Base-by-base conservation (phyloP, 192 early-diverging fungal genomes). In the Gaertneriomyces semiglobifer region DNA sequence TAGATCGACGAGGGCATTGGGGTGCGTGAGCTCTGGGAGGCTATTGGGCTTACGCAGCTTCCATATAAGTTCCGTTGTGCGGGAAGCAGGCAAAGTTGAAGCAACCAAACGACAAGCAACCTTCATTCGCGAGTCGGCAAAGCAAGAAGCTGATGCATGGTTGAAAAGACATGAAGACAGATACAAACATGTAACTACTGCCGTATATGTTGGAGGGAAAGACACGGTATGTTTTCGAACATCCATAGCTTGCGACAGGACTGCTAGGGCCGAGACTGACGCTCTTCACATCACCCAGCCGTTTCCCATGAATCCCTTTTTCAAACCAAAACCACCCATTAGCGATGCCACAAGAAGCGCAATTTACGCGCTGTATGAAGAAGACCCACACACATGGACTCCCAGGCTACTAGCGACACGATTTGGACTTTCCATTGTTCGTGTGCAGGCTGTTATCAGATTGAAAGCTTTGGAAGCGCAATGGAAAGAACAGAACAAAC, bases 281-380 rank as follows among this genome's bases (percentile, higher is more conserved):
- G 11, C 44, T 45, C 10, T 45, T 45, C 14, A 5, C 4, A 16
- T 40, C 7, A 5, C 20, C 16, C 53, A 71, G 69, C 95, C 95
- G 41, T 97, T 95, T 79, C 93, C 93, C 6, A 83, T 93, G 80
- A 98, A 98, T 72, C 93, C 90, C 11, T 73, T 79, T 47, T 98
- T 93, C 84, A 85, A 83, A 54, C 89, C 90, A 8, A 70, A 79
- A 68, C 75, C 90, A 38, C 95, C 95, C 5, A 67, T 94, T 14
- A 73, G 84, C 12, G 85, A 95, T 66, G 54, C 61, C 6, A 68
- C 80, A 10, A 87, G 88, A 57, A 84, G 88, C 69, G 77, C 85
- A 46, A 88, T 98, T 45, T 98, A 89, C 77, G 64, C 80, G 25
- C 53, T 77, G 42, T 93, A 89, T 73, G 65, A 70, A 40, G 68